Evolutionary conservation across 495 filamentous ascomycete genomes (phyloP).

Genomic region (Hypoxylon lienhwacheense): DNA sequence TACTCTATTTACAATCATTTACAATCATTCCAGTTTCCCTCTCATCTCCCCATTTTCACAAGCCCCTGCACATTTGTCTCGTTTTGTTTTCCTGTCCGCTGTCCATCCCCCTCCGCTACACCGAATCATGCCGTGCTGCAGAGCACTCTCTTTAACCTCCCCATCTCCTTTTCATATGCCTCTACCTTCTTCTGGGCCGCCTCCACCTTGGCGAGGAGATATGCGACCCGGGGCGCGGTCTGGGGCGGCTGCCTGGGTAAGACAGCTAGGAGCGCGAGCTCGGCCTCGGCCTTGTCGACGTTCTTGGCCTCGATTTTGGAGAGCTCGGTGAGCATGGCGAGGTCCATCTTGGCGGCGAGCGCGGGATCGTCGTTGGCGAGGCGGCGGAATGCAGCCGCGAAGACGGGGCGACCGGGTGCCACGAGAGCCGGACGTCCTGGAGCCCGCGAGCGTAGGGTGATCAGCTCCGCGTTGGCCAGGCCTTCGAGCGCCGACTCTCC

Average conservation of each 20-base stretch:
- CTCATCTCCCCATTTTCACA: neutral
- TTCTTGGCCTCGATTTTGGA: slow-evolving; percentile 70
- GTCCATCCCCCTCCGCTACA: neutral
- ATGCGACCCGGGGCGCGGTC: slow-evolving; percentile 62
- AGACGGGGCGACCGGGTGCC: slow-evolving; percentile 83
- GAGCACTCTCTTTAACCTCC: slow-evolving; percentile 65
- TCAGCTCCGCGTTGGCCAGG: slow-evolving; percentile 85
- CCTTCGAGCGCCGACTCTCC: slow-evolving; percentile 74
- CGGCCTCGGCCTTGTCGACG: slow-evolving; percentile 78
- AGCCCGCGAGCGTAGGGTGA: slow-evolving; percentile 69
- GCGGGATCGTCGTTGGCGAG: slow-evolving; percentile 77
- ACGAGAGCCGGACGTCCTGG: slow-evolving; percentile 79
- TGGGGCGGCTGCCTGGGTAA: slow-evolving; percentile 66
- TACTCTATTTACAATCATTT: slow-evolving; percentile 9
- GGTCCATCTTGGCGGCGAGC: slow-evolving; percentile 71
- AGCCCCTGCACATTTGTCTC: neutral
- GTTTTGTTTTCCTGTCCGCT: neutral
- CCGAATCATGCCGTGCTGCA: slow-evolving; percentile 24
- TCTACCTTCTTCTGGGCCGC: slow-evolving; percentile 74
- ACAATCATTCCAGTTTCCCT: no score
- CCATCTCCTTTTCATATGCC: slow-evolving; percentile 72
- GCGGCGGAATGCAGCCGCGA: slow-evolving; percentile 74
- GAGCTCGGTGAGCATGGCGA: slow-evolving; percentile 66
- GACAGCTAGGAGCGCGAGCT: slow-evolving; percentile 65
- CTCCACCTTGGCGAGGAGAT: slow-evolving; percentile 71